phyloP scores from a whole-genome alignment of 495 filamentous ascomycete genomes.

The Neurospora cerealis region DNA sequence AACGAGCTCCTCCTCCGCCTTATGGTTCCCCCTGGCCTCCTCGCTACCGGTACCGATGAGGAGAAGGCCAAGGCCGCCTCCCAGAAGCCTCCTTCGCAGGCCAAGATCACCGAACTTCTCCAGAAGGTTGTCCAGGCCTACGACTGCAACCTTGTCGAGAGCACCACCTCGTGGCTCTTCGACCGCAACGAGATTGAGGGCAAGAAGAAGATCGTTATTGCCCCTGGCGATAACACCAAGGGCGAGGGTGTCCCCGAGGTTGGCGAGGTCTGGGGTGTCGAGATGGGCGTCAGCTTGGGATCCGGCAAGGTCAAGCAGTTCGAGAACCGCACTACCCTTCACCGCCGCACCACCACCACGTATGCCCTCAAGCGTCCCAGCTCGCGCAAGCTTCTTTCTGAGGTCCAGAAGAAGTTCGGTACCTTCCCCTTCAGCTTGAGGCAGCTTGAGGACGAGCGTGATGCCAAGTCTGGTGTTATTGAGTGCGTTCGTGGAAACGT shows the following conservation, averaged over 20 bases:
- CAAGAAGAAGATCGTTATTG: conserved; percentile 94
- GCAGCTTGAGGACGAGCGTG: conserved; percentile 92
- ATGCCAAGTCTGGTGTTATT: conserved; percentile 90
- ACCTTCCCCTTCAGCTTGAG: conserved; percentile 95
- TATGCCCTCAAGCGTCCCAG: conserved; percentile 87
- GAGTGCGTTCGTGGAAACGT: conserved; percentile 90
- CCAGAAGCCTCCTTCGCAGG: conserved; percentile 67
- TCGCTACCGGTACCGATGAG: conserved; percentile 77
- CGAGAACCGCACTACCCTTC: conserved; percentile 77
- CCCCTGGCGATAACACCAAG: conserved; percentile 76
- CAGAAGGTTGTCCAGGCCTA: conserved; percentile 89
- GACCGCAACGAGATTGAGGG: conserved; percentile 95
- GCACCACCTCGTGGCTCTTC: conserved; percentile 93
- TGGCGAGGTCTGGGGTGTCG: conserved; percentile 95
- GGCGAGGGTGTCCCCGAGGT: conserved; percentile 85
- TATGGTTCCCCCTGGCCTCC: conserved; percentile 77
- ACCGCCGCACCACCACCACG: conserved; percentile 83
- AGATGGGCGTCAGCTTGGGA: conserved; percentile 84
- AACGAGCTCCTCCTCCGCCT: conserved; percentile 89
- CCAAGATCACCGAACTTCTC: conserved; percentile 72
- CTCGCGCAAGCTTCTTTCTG: conserved; percentile 80
- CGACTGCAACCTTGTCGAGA: conserved; percentile 89
- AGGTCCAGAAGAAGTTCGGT: conserved; percentile 92
- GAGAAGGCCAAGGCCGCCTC: conserved; percentile 88
- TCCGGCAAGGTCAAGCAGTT: conserved; percentile 89